Evolutionary conservation across 2,329 filamentous ascomycete species (phyloP), one percentile per base, ranked within the genome.

Genomic region (Pezicula neosporulosa): DNA sequence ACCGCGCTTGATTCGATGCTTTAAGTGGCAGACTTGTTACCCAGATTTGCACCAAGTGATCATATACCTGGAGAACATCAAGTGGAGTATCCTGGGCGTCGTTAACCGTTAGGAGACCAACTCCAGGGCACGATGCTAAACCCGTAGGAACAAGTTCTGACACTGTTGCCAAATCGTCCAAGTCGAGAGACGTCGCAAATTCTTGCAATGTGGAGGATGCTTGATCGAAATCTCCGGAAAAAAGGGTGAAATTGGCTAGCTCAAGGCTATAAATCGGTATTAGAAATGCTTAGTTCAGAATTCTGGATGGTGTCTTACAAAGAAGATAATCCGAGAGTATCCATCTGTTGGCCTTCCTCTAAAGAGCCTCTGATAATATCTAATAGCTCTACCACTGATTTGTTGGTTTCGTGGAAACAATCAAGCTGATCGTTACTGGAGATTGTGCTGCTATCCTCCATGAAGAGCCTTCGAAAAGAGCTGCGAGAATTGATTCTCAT

Each of bases 1-100:
- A 52, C 10, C 66, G 60, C n/a, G 55, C 52, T 10, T 46, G 27
- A 36, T 57, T 57, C 9, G 63, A 53, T 6, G 63, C 51, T 12
- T 56, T 51, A 1, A 33, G 27, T 8, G 66, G 64, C 30, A 68
- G 50, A 50, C 50, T 59, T 4, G 60, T 54, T 27, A 68, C 60
- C 63, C 63, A 68, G 42, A 52, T 48, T 15, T 60, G 59, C 19
- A 65, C 59, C 18, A 67, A 43, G 9, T 58, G 49, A 49, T 67
- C 61, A 43, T 65, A 68, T 6, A 67, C 52, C 16, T 54, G 49
- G n/a, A 63, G 45, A 15, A 66, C 44, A 44, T 59, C 52, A 9
- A 54, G 50, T 10, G 33, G 19, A 6, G 2, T 33, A 18, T 44
- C 15, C n/a, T 6, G 44, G 7, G 45, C 35, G 12, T 44, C 42